Evolutionary conservation across 139 green algal genomes (phyloP), one percentile per base, ranked within the genome.

Genomic region (Chlorella vulgaris): DNA sequence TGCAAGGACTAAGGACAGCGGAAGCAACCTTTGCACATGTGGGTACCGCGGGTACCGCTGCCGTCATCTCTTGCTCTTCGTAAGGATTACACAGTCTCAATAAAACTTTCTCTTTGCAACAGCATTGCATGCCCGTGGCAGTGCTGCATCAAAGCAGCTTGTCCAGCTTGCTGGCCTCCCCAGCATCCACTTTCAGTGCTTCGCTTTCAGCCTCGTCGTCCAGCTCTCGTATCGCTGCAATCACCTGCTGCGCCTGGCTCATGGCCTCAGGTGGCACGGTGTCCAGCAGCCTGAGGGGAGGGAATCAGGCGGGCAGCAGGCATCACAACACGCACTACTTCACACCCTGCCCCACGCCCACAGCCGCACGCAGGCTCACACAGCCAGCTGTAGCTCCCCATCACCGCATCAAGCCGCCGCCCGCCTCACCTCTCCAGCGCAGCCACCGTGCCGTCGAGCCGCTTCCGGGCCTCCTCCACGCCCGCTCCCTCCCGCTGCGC

Each of bases 401-500:
- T 58, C 47, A 58, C 15, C 47, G 47, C 10, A 24, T 15, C 47
- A 58, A 58, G 18, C 55, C 18, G 18, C n/a, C n/a, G 15, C 18
- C 21, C 18, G 18, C 8, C 65, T 47, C 40, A 31, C 40, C 24
- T 58, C 33, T 88, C 84, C 39, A 88, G 74, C 7, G 71, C 79
- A 19, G 50, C 78, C 15, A 88, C 29, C 28, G 79, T 77, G 1
- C 28, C 61, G 8, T 81, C 73, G 19, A 88, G n/a, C 69, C 63
- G 31, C 28, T 35, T 33, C 4, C 35, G 40, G 0, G 47, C 83
- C 28, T 87, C 76, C 63, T 78, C 67, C 53, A 76, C 26, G 2
- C 42, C 51, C 36, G 67, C 69, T 8, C 35, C 66, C 22, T 24
- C n/a, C 5, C 76, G 62, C 19, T 36, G 10, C 6, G 60, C 76